Evolutionary conservation across 2,329 filamentous ascomycete species (phyloP), one percentile per base, ranked within the genome.

Genomic region (Leptosphaerulina australis): DNA sequence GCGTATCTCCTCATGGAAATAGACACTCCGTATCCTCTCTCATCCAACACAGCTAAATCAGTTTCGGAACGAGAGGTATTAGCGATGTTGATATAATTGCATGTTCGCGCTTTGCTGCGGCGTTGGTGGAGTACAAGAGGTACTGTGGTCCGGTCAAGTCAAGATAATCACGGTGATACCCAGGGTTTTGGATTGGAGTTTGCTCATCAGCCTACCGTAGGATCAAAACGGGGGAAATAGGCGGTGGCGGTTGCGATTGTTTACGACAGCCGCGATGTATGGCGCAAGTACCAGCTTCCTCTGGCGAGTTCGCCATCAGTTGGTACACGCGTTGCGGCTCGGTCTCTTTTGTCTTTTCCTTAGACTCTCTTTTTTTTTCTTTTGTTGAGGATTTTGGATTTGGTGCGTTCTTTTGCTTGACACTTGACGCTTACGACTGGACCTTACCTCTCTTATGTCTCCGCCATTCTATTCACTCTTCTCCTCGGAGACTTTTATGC

Each of bases 1-100:
- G 45, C 56, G 68, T 38, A 68, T 73, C 44, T 59, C 68, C 35
- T 60, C 61, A 30, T 67, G 68, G 61, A 71, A 66, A 56, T 64
- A 53, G 56, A 40, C 14, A n/a, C 21, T 1, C 37, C 24, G 35
- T 31, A 21, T 20, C 41, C 15, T 29, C n/a, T 9, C 21, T 22
- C 20, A 5, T 1, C 26, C 20, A 18, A n/a, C 17, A 3, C 18
- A 14, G 28, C 28, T 12, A 41, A 12, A 17, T 11, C 24, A 8
- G 5, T n/a, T n/a, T n/a, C n/a, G n/a, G 11, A 22, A 25, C 3
- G 14, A n/a, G 34, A 18, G 14, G 35, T 14, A 24, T 18, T 22
- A 14, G 37, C 24, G 28, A 40, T 39, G 20, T 51, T 43, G 17
- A 41, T 37, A 50, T 45, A 38, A 37, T 47, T 28, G 39, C 33